These are phyloP conservation scores for Epichloe scottii DNA, from an alignment of 2,329 filamentous ascomycete genomes.

Conservation along the genomic window DNA sequence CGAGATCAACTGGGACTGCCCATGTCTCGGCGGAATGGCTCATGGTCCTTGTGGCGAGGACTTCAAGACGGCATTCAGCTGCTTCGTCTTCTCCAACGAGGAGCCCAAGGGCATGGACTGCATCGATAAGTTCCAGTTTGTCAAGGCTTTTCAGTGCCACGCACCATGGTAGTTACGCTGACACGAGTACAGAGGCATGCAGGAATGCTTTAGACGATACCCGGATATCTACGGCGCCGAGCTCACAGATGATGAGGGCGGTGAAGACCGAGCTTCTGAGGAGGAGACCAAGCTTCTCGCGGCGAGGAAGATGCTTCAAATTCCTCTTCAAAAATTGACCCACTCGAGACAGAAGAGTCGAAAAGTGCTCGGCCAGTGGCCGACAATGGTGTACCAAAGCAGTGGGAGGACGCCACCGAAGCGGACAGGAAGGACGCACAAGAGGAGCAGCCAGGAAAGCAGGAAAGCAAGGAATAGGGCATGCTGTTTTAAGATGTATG, in stretches of 20 bases:
- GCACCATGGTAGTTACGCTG: constrained; percentile 6
- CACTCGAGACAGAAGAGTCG: constrained; percentile 8
- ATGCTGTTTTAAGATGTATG: neutral
- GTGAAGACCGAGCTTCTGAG: constrained; percentile 17
- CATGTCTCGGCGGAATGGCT: constrained; percentile 94
- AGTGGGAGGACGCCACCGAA: constrained; percentile 18
- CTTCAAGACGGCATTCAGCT: constrained; percentile 93
- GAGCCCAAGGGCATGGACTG: constrained; percentile 97
- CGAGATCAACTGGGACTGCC: constrained; percentile 99
- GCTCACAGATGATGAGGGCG: constrained; percentile 60
- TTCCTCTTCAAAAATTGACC: neutral
- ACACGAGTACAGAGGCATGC: constrained; percentile 62
- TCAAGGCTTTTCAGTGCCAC: constrained; percentile 10
- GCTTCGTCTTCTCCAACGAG: constrained; percentile 89
- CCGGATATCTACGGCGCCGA: constrained; percentile 90
- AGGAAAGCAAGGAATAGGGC: constrained; percentile 6
- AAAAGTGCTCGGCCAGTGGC: constrained; percentile 3
- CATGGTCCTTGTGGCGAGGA: constrained; percentile 90
- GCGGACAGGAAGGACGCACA: constrained; percentile 16
- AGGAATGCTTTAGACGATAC: constrained; percentile 87
- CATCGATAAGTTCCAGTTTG: constrained; percentile 93
- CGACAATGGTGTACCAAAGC: constrained; percentile 6
- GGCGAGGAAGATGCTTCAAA: neutral
- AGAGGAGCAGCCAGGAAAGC: constrained; percentile 9
- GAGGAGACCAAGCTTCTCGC: constrained; percentile 4